Percentiles rank a stretch among this genome's conserved stretches.
Evolutionary conservation across 768 basidiomycete genomes (phyloP).

Genomic region (Arthromyces matolae): DNA sequence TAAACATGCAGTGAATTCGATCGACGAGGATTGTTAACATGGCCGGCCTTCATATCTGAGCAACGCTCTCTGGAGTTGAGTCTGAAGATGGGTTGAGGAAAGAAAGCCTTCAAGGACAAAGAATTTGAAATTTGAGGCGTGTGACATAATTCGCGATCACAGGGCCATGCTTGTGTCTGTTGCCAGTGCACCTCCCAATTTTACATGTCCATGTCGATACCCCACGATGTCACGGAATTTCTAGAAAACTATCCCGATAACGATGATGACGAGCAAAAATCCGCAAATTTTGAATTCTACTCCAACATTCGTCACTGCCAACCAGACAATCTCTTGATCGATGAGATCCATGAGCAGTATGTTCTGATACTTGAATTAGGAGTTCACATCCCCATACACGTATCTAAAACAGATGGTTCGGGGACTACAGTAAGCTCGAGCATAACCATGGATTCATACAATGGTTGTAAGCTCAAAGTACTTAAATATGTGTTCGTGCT

Average conservation of each 20-base stretch:
- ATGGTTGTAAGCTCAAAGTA: conserved; percentile 65
- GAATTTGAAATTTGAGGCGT: too few species aligned
- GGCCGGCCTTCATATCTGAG: too few species aligned
- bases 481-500: not conserved
- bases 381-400: not conserved
- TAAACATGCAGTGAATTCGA: too few species aligned
- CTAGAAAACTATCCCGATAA: conserved; percentile 48
- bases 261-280: conserved; percentile 33
- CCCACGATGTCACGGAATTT: conserved; percentile 55
- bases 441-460: conserved; percentile 72
- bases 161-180: not conserved
- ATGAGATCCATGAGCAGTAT: conserved; percentile 60
- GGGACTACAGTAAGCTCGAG: conserved; percentile 61
- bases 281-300: conserved; percentile 61
- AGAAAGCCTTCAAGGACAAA: too few species aligned
- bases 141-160: not conserved
- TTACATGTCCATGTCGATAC: conserved; percentile 36
- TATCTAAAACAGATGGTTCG: conserved; percentile 52
- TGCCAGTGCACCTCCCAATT: not conserved
- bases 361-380: conserved; percentile 12
- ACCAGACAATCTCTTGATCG: conserved; percentile 59
- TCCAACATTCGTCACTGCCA: conserved; percentile 49
- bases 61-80: too few species aligned
- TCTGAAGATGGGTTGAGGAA: too few species aligned
- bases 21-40: too few species aligned